Conservation (phyloP, 2,329 filamentous ascomycete species). For the Aureobasidium namibiae region DNA sequence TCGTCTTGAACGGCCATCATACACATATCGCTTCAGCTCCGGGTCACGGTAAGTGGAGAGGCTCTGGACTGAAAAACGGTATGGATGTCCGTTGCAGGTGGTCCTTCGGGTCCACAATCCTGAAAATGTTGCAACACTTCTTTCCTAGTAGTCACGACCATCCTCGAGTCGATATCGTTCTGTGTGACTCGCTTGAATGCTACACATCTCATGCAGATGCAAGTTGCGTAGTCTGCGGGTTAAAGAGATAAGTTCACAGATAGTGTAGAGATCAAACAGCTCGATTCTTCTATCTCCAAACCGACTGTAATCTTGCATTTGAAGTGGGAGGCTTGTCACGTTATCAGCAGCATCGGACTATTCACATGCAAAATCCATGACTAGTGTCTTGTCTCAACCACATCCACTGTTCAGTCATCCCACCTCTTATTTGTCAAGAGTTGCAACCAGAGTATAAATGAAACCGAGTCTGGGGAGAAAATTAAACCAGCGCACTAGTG, state of each 20-base stretch:
- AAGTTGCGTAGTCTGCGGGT: neutral
- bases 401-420: too few species aligned
- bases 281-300: neutral
- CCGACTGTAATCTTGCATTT: neutral
- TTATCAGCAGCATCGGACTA: neutral
- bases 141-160: neutral
- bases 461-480: neutral
- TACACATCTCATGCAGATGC: neutral
- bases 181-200: neutral
- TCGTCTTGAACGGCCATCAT: neutral
- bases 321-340: neutral
- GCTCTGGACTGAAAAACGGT: neutral
- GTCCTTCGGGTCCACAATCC: neutral
- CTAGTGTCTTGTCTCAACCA: neutral
- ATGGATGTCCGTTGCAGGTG: neutral
- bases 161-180: neutral
- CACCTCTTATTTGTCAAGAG: neutral
- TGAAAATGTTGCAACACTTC: neutral
- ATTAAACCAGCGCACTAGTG: too few species aligned
- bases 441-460: neutral
- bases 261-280: neutral
- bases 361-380: neutral
- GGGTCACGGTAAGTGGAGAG: neutral
- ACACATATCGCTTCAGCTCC: neutral
- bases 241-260: neutral